Conservation (phyloP, 2,329 filamentous ascomycete genomes). For the Trichoderma sp. region DNA sequence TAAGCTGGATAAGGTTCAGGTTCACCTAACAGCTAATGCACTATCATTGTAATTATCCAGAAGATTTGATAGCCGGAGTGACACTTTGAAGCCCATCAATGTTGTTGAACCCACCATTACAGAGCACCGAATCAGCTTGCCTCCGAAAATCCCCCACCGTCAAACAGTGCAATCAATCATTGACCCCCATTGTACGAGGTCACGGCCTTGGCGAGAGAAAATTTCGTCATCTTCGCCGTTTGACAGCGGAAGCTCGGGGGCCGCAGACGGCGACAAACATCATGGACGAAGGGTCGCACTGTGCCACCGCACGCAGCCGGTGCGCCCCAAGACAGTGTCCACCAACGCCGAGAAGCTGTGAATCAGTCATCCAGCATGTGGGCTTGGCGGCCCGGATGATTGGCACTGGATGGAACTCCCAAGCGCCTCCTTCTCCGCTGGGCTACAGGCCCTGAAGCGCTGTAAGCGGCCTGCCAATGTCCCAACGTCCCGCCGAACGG, state of each 20-base stretch:
- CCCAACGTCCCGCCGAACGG: background rate
- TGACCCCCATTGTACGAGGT: background rate
- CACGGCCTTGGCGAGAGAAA: background rate
- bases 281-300: background rate
- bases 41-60: background rate
- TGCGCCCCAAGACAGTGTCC: constrained; percentile 3
- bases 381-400: constrained; percentile 17
- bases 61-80: background rate
- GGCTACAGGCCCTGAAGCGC: constrained; percentile 9
- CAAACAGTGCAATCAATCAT: background rate
- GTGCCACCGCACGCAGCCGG: background rate
- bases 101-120: background rate
- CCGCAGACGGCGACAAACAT: background rate
- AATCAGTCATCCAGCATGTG: background rate
- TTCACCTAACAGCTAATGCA: background rate
- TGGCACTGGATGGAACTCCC: background rate
- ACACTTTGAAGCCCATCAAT: background rate
- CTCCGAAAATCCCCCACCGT: background rate
- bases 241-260: constrained; percentile 12
- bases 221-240: constrained; percentile 2
- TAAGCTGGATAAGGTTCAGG: background rate
- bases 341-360: background rate
- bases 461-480: constrained; percentile 4
- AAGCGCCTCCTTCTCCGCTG: background rate
- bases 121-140: background rate